Percentiles rank a stretch among this genome's conserved stretches.
These are phyloP conservation scores for Cucumis sativus DNA, from an alignment of 306 rosid genomes.

Conservation along the genomic window Cucumber_9930_V3 NC_026656.2:1003001-1003500, in stretches of 20 bases:
- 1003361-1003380: constrained; percentile 77
- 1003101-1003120: constrained; percentile 36
- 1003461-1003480: constrained; percentile 11
- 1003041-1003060: neutral
- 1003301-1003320: constrained; percentile 95
- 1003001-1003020: neutral
- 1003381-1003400: constrained; percentile 67
- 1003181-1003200: constrained; percentile 88
- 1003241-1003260: constrained; percentile 73
- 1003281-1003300: constrained; percentile 77
- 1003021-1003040: neutral
- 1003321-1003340: constrained; percentile 89
- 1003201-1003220: constrained; percentile 65
- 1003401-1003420: constrained; percentile 41
- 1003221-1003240: constrained; percentile 76
- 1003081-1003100: constrained; percentile 18
- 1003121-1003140: constrained; percentile 90
- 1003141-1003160: constrained; percentile 95
- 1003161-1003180: constrained; percentile 80
- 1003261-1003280: constrained; percentile 85
- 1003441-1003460: constrained; percentile 5
- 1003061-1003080: neutral
- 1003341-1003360: constrained; percentile 81
- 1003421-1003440: constrained; percentile 51
- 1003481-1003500: constrained; percentile 4